These are phyloP conservation scores for Westerdykella ornata DNA, from an alignment of 2,329 filamentous ascomycete genomes.

Conservation along the genomic window DNA sequence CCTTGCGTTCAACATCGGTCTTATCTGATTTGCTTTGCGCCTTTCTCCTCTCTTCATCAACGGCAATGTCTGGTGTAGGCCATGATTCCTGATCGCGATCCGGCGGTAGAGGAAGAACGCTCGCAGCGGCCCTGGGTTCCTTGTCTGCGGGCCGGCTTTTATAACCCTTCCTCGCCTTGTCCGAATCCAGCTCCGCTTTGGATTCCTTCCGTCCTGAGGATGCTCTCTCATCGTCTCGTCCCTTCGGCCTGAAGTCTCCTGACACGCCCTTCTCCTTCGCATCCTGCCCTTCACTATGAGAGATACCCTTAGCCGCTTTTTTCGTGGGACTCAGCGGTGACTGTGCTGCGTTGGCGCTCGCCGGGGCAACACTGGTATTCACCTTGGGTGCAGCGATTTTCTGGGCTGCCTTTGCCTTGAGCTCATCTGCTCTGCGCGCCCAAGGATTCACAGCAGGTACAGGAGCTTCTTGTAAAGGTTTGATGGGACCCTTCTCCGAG, in stretches of 20 bases:
- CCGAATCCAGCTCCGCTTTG: conserved; percentile 20
- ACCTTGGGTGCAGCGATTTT: conserved; percentile 35
- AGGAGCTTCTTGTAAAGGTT: conserved; percentile 71
- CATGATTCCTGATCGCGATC: conserved; percentile 73
- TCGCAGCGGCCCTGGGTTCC: conserved; percentile 17
- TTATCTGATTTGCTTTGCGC: conserved; percentile 60
- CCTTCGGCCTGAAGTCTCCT: conserved; percentile 16
- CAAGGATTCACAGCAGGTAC: conserved; percentile 82
- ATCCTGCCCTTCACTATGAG: conserved; percentile 5
- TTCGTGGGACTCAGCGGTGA: conserved; percentile 8
- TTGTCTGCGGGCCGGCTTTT: conserved; percentile 26
- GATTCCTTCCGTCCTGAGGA: conserved; percentile 21
- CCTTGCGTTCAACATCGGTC: conserved; percentile 58
- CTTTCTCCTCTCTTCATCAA: conserved; percentile 71
- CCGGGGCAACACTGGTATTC: neutral
- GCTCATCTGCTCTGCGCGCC: conserved; percentile 68
- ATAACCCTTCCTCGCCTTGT: conserved; percentile 20
- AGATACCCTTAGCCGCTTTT: conserved; percentile 7
- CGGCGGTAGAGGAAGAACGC: conserved; percentile 51
- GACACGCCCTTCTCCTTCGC: conserved; percentile 16
- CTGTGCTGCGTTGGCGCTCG: conserved; percentile 12
- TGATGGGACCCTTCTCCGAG: conserved; percentile 46
- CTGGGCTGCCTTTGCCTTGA: conserved; percentile 49
- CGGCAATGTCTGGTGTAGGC: conserved; percentile 81
- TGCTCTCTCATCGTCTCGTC: conserved; percentile 25